Base-by-base conservation (phyloP, 495 filamentous ascomycete species). In the Evernia prunastri region DNA sequence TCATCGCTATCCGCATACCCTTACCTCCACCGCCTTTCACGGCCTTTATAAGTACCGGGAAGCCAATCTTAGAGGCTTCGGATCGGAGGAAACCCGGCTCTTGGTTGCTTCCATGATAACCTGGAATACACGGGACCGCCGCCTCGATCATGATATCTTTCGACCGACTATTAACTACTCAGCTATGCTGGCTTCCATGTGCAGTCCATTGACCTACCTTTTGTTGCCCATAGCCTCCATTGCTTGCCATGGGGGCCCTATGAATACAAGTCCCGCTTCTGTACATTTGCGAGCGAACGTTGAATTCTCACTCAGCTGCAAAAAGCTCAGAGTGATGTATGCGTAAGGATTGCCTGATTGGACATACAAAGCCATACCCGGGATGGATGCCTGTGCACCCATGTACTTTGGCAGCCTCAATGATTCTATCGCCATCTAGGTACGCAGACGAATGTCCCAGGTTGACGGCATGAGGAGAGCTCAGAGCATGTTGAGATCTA, bases 221-320 rank as follows among this genome's bases (percentile, higher is more conserved):
- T 99, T 99, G 72, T 96, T 90, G 47, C 94, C 94, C 94, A 99
- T 97, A 42, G 92, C 89, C 67, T 93, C 90, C 75, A 99, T 99
- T 10, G 95, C 95, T 65, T 87, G 81, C 75, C 88, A 89, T 37
- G 94, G 92, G 17, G 94, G 94, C 0, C 94, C 94, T 70, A 97
- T 96, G 71, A 99, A 99, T 43, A 91, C 86, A 56, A 99, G 78
- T 4, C 95, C 95, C 37, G 92, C 92, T 67, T 96, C 89, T 67
- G 86, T 88, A 71, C 92, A 96, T 76, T 90, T 87, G 65, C 84
- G 81, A 17, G 95, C 95, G 76, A 99, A 99, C 10, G 77, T 82
- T 4, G 93, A 87, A 73, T 99, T 99, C 78, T 99, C 94, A 69
- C 90, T 95, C 65, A 86, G 72, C 82, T 81, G 68, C 12, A 31